A percentile compares a stretch with the other conserved stretches of the same genome.
Evolutionary conservation across 2,329 filamentous ascomycete genomes (phyloP).

Genomic region (Fusarium begoniae): DNA sequence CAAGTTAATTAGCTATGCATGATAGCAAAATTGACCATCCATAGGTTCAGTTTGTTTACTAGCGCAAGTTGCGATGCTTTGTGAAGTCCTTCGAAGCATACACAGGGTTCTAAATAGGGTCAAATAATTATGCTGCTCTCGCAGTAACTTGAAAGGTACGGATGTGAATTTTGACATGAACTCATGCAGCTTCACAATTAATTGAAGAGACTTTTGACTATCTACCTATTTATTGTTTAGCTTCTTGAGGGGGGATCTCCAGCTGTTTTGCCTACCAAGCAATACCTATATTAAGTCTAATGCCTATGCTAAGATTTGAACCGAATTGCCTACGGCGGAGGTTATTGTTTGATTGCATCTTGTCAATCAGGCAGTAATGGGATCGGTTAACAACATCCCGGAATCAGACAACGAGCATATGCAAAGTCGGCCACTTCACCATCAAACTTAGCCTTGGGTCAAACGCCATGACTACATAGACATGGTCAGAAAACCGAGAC

Average conservation of each 20-base stretch:
- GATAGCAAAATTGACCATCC: background rate
- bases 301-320: background rate
- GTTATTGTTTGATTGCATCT: background rate
- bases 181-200: background rate
- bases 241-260: background rate
- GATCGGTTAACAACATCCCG: background rate
- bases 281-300: background rate
- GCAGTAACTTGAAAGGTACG: background rate
- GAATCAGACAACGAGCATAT: background rate
- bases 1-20: background rate
- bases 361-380: background rate
- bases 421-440: background rate
- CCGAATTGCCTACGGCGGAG: background rate
- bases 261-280: background rate
- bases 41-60: background rate
- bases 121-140: background rate
- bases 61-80: background rate
- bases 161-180: background rate
- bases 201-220: background rate
- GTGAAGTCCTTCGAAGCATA: background rate
- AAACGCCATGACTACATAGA: background rate
- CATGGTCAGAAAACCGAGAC: background rate
- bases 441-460: background rate
- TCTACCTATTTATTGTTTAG: background rate
- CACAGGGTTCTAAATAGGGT: background rate